phyloP scores from a whole-genome alignment of 2,329 filamentous ascomycete genomes.

The Pseudogymnoascus sp. region DNA sequence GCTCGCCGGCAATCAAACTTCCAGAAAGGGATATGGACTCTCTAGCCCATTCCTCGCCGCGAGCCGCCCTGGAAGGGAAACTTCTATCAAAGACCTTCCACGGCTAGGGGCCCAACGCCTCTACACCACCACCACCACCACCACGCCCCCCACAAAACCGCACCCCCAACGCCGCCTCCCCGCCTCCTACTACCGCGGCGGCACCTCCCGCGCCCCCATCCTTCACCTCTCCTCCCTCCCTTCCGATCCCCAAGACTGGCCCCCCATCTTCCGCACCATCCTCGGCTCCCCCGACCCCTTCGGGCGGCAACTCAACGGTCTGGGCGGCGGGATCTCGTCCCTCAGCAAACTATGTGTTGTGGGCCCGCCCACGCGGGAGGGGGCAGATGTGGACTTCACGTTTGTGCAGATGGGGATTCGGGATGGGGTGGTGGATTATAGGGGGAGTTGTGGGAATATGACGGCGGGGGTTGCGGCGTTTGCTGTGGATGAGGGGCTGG shows the following conservation, averaged over 20 bases:
- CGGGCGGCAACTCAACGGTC: conserved; percentile 62
- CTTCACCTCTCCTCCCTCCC: conserved; percentile 31
- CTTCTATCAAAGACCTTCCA: neutral
- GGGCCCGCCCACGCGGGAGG: conserved; percentile 37
- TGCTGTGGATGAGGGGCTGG: conserved; percentile 46
- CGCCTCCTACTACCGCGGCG: conserved; percentile 57
- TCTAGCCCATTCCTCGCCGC: too few relatives aligned
- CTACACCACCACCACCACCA: neutral
- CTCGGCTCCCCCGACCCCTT: conserved; percentile 60
- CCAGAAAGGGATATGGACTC: too few relatives aligned
- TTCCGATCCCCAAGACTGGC: conserved; percentile 32
- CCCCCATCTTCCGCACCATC: conserved; percentile 45
- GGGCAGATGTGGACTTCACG: conserved; percentile 59
- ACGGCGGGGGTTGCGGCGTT: conserved; percentile 57
- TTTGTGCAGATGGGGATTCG: conserved; percentile 62
- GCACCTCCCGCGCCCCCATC: conserved; percentile 43
- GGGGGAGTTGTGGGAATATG: conserved; percentile 73
- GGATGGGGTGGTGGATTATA: conserved; percentile 51
- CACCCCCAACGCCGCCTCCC: conserved; percentile 30
- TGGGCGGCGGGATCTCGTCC: conserved; percentile 60
- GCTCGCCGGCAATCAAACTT: too few relatives aligned
- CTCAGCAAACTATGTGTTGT: conserved; percentile 66
- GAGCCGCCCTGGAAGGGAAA: neutral
- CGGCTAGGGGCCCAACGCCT: neutral
- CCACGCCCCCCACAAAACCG: neutral